Base-by-base conservation (phyloP, 176 grass and related monocot species). In the Cenchrus fungigraminus region DNA sequence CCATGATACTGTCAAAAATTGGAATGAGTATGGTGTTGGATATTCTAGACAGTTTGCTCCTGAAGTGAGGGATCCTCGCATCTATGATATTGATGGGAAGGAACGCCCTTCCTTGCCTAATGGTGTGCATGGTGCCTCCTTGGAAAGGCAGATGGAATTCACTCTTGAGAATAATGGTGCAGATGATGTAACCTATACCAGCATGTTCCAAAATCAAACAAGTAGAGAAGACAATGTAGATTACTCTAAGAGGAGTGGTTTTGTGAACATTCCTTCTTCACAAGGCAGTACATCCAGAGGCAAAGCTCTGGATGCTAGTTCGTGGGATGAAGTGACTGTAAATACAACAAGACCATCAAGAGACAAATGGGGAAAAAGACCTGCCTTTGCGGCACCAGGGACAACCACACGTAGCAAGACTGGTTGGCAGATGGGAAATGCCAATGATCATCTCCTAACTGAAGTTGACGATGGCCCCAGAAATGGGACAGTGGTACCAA, bases 291-390 rank as follows among this genome's bases (percentile, higher is more conserved):
- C 79, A 80, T 91, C 91, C 47, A 89, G 80, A 87, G 83, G 60
- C 79, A 95, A 92, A 86, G 34, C 70, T 49, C 31, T 69, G 78
- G 80, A 79, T 63, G 79, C 82, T 46, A 84, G 68, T 90, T 87
- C 82, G 14, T 90, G 88, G 85, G 79, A 94, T 97, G 85, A 78
- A 84, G 76, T 45, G 47, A 22, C 60, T 86, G 84, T 81, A 81
- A 89, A 91, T 47, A 61, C 83, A 59, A 74, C 88, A 83, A 83
- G 81, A 88, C 47, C 90, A 68, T 72, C 44, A 52, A 97, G 79
- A 68, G 95, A 95, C 34, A 91, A 68, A 79, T 91, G 90, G 95
- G 91, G 83, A 20, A 98, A 89, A 88, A 93, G 71, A 74, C 57
- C 82, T 78, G 69, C 70, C 61, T 89, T 91, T 77, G 67, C 46